Conservation (phyloP, 164 flowering plant genomes). For the Euptelea pleiosperma region DNA sequence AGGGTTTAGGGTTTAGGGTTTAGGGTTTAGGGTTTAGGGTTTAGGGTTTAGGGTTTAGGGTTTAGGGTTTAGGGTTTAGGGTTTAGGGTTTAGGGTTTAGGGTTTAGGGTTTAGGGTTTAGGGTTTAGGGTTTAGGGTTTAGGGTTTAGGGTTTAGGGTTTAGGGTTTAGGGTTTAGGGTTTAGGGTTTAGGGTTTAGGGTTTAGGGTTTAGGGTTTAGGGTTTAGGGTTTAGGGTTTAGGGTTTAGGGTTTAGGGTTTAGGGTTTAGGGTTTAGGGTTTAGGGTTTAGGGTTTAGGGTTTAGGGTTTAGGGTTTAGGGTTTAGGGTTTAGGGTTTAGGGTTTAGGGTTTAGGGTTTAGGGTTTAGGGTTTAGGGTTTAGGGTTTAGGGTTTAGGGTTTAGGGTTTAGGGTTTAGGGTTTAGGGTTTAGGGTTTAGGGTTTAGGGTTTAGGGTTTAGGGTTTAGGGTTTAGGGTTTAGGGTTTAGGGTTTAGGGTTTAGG, state of each 20-base stretch:
- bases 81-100: no score
- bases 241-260: slow-evolving; percentile 5
- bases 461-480: not conserved
- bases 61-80: not conserved
- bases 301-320: slow-evolving; percentile 11
- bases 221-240: slow-evolving; percentile 10
- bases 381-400: not conserved
- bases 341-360: slow-evolving; percentile 13
- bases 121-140: no score
- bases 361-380: slow-evolving; percentile 6
- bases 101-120: no score
- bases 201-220: slow-evolving; percentile 8
- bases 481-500: slow-evolving; percentile 6
- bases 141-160: slow-evolving; percentile 11
- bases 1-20: slow-evolving; percentile 1
- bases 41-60: not conserved
- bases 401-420: not conserved
- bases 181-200: slow-evolving; percentile 8
- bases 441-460: slow-evolving; percentile 1
- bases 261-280: slow-evolving; percentile 5
- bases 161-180: slow-evolving; percentile 4
- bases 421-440: slow-evolving; percentile 2
- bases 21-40: not conserved
- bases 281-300: slow-evolving; percentile 2
- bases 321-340: slow-evolving; percentile 12